These are phyloP conservation scores for Plasmodium gallinaceum DNA, from an alignment of 169 alveolate species.

Conservation along the genomic window DNA sequence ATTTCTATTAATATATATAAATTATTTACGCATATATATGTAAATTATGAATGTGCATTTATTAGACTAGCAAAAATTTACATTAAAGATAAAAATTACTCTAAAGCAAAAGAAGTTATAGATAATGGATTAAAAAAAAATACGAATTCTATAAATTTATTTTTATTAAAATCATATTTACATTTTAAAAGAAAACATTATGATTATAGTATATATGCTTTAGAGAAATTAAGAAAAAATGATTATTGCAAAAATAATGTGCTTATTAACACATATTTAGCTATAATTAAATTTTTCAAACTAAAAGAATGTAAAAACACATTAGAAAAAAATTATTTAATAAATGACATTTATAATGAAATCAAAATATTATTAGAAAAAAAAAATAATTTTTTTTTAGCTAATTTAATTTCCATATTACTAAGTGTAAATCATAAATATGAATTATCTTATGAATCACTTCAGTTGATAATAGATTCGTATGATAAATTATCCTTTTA, in stretches of 20 bases:
- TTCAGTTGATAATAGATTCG: slow-evolving; percentile 47
- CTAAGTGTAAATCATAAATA: slow-evolving; percentile 52
- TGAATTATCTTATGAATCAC: slow-evolving; percentile 51
- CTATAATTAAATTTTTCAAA: slow-evolving; percentile 43
- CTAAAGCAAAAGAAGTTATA: slow-evolving; percentile 53
- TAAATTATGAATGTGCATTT: slow-evolving; percentile 51
- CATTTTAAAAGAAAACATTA: slow-evolving; percentile 38
- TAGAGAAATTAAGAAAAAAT: slow-evolving; percentile 45
- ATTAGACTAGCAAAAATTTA: slow-evolving; percentile 57
- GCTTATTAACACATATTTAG: slow-evolving; percentile 43
- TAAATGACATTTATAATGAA: slow-evolving; percentile 36
- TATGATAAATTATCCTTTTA: slow-evolving; percentile 36
- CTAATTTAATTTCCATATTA: slow-evolving; percentile 30
- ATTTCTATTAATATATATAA: slow-evolving; percentile 40
- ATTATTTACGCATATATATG: slow-evolving; percentile 40
- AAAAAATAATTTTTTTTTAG: slow-evolving; percentile 46
- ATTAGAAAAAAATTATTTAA: slow-evolving; percentile 23
- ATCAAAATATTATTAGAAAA: slow-evolving; percentile 18
- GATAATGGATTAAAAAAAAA: slow-evolving; percentile 40
- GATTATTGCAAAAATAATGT: neutral
- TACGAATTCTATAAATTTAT: slow-evolving; percentile 18
- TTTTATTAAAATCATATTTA: slow-evolving; percentile 41
- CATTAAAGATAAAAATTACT: slow-evolving; percentile 31
- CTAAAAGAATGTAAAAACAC: slow-evolving; percentile 39
- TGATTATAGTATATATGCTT: slow-evolving; percentile 53